Evolutionary conservation across 768 basidiomycete species (phyloP).

Genomic region (Boletus eberwhitei): DNA sequence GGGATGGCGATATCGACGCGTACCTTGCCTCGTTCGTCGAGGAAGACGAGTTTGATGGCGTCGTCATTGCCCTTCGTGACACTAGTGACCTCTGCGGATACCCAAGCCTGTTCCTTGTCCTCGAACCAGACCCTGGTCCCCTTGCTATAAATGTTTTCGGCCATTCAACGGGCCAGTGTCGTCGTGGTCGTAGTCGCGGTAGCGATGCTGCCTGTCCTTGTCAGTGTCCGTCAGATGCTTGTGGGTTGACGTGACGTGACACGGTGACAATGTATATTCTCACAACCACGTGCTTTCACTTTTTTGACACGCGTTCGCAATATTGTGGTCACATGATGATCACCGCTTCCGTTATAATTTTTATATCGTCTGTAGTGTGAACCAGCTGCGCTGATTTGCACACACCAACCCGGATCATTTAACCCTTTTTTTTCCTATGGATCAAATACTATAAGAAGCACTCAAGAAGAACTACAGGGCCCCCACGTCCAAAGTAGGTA

Average conservation of each 20-base stretch:
- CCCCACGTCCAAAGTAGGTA: too few species aligned
- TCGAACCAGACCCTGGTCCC: conserved; percentile 91
- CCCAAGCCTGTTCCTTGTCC: conserved; percentile 93
- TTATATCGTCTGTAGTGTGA: too few species aligned
- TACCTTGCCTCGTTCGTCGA: conserved; percentile 93
- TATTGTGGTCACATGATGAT: too few species aligned
- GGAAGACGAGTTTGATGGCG: conserved; percentile 76
- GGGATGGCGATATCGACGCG: conserved; percentile 16
- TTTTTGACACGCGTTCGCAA: too few species aligned
- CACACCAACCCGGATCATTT: too few species aligned
- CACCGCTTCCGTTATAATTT: too few species aligned
- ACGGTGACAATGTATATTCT: conserved; percentile 15
- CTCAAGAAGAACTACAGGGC: too few species aligned
- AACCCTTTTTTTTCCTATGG: too few species aligned
- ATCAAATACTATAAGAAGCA: too few species aligned
- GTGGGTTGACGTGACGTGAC: conserved; percentile 24
- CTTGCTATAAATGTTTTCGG: conserved; percentile 89
- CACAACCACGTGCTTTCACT: conserved; percentile 17
- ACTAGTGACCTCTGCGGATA: conserved; percentile 78
- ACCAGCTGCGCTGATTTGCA: not conserved
- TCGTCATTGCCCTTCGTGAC: conserved; percentile 66
- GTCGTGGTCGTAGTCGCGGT: conserved; percentile 20
- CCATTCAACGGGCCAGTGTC: conserved; percentile 61
- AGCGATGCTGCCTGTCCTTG: not conserved
- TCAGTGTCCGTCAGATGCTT: not conserved